Conservation (phyloP, 1,284 basidiomycete species). For the Ceratobasidium theobromae region DNA sequence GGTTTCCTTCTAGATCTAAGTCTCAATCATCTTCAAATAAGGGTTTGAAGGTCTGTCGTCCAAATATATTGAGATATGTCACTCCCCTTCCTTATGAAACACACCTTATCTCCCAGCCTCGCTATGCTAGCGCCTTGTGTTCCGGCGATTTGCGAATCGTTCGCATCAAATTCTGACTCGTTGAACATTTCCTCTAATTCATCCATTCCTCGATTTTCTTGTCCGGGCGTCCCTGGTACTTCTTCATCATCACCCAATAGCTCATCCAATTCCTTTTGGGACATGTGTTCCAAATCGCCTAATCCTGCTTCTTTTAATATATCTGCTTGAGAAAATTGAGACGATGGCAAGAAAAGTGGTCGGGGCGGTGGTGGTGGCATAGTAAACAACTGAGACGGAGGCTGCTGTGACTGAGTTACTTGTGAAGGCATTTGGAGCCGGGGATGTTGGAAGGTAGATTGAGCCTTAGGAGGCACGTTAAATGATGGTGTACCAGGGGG, state of each 20-base stretch:
- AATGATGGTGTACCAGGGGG: slow-evolving; percentile 6
- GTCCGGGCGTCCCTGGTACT: slow-evolving; percentile 23
- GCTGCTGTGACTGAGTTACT: background rate
- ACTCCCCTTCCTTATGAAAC: background rate
- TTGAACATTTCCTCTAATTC: slow-evolving; percentile 24
- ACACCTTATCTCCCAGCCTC: slow-evolving; percentile 23
- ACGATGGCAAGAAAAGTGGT: slow-evolving; percentile 33
- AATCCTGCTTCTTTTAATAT: slow-evolving; percentile 32
- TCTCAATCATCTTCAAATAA: slow-evolving; percentile 19
- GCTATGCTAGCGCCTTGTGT: slow-evolving; percentile 17
- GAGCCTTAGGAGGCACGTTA: background rate
- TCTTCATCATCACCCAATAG: slow-evolving; percentile 43
- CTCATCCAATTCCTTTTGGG: slow-evolving; percentile 44
- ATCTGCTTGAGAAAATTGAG: slow-evolving; percentile 33
- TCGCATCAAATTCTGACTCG: slow-evolving; percentile 24
- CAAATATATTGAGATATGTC: background rate
- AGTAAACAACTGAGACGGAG: background rate
- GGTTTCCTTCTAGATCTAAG: background rate
- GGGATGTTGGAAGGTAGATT: slow-evolving; percentile 17
- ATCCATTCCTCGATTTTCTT: slow-evolving; percentile 1
- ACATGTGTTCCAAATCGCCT: slow-evolving; percentile 34
- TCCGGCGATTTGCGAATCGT: slow-evolving; percentile 19
- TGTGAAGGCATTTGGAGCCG: slow-evolving; percentile 11
- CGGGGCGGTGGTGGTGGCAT: slow-evolving; percentile 11
- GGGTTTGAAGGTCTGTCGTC: slow-evolving; percentile 9